Evolutionary conservation across 2,329 filamentous ascomycete genomes (phyloP), one percentile per base, ranked within the genome.

Genomic region (Xylogone sp.): DNA sequence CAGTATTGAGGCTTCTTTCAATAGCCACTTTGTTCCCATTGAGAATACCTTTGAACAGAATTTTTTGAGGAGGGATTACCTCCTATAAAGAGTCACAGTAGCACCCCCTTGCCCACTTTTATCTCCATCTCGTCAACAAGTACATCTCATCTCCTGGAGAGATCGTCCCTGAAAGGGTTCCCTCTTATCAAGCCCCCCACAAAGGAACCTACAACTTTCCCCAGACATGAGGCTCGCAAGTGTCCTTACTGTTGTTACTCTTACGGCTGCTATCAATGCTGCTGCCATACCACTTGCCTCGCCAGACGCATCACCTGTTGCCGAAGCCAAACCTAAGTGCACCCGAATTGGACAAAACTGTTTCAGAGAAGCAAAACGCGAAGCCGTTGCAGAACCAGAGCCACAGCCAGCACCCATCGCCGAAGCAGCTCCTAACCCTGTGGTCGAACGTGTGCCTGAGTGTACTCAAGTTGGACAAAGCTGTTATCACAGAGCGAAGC

Each of bases 141-240:
- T 16, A 39, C 34, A 9, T 39, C n/a, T 16, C 8, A 39, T 39
- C 34, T 18, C 12, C 10, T 13, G n/a, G n/a, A 39, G 34, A 39
- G 34, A 39, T 39, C 34, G n/a, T 39, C 10, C n/a, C n/a, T 39
- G 8, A 39, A 16, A 39, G 10, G 8, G 8, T 13, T 39, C 34
- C 34, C 10, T 39, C 34, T 16, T 39, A 16, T 39, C 27, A 31
- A 31, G 27, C 13, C 27, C 13, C n/a, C 34, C 24, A 27, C 24
- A 27, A 27, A 27, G 10, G 34, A 39, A 46, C 16, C 45, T 31
- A 43, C 21, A 53, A 47, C 49, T 45, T 45, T 59, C 64, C n/a
- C n/a, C n/a, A n/a, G 71, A 52, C 49, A 81, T 81, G 77, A 79
- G 76, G 69, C 59, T 77, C 63, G 65, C 71, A 57, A 61, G 69